These are phyloP conservation scores for Pisolithus thermaeus DNA, from an alignment of 1,284 basidiomycete genomes.

Conservation along the genomic window DNA sequence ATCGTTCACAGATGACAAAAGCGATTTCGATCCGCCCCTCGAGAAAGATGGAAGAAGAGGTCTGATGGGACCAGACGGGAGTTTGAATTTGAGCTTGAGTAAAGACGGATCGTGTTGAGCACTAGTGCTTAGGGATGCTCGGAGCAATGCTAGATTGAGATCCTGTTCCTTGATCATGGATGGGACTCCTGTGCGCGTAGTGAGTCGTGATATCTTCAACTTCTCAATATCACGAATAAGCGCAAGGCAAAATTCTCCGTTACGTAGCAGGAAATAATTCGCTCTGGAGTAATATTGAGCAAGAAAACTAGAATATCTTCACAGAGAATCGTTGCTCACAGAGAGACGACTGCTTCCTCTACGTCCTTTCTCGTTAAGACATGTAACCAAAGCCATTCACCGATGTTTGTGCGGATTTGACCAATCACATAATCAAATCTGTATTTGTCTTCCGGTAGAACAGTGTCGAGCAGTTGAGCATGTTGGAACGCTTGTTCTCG, in stretches of 20 bases:
- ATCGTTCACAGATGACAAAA: conserved; percentile 28
- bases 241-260: conserved; percentile 80
- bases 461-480: conserved; percentile 56
- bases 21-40: conserved; percentile 25
- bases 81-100: conserved; percentile 61
- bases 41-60: conserved; percentile 69
- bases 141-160: conserved; percentile 73
- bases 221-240: conserved; percentile 79
- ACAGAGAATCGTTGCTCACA: conserved; percentile 41
- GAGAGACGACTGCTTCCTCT: conserved; percentile 65
- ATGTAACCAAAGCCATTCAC: conserved; percentile 90
- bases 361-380: conserved; percentile 81
- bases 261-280: conserved; percentile 82
- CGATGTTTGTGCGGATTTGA: conserved; percentile 66
- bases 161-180: conserved; percentile 85
- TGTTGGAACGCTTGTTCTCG: conserved; percentile 57
- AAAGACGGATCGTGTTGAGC: conserved; percentile 77
- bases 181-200: conserved; percentile 54
- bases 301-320: background rate
- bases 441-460: conserved; percentile 69
- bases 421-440: conserved; percentile 69
- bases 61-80: conserved; percentile 74
- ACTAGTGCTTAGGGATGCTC: conserved; percentile 78
- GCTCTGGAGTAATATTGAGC: conserved; percentile 41
- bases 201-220: conserved; percentile 69